phyloP scores from a whole-genome alignment of 441 rosid genomes.

The Hypseocharis bilobata region DNA sequence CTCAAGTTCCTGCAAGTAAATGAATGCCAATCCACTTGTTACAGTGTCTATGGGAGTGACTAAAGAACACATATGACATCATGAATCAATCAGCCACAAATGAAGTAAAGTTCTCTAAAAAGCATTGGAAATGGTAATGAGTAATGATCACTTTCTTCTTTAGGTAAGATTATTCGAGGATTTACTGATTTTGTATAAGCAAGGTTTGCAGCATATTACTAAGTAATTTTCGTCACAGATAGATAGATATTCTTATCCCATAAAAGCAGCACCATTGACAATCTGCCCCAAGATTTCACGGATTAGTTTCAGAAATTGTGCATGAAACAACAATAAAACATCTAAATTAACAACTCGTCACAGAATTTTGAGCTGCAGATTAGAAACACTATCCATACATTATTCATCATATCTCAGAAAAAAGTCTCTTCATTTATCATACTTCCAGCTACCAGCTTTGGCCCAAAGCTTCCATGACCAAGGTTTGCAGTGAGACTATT shows the following conservation, averaged over 20 bases:
- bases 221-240: too few species aligned
- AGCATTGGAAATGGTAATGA: too few species aligned
- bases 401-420: too few species aligned
- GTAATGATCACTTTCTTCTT: not conserved
- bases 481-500: not conserved
- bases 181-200: too few species aligned
- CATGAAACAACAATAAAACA: not conserved
- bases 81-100: not conserved
- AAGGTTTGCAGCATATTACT: too few species aligned
- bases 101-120: not conserved
- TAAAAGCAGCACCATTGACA: too few species aligned
- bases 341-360: not conserved
- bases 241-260: too few species aligned
- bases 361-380: not conserved
- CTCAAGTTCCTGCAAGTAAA: slow-evolving; percentile 69
- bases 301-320: too few species aligned
- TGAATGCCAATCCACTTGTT: not conserved
- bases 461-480: not conserved
- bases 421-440: not conserved
- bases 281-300: too few species aligned
- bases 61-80: not conserved
- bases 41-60: not conserved
- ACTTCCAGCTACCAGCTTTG: not conserved
- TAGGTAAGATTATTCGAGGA: too few species aligned
- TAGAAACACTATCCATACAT: too few species aligned